These are phyloP conservation scores for Arachnopeziza araneosa DNA, from an alignment of 2,329 filamentous ascomycete species.

Conservation along the genomic window DNA sequence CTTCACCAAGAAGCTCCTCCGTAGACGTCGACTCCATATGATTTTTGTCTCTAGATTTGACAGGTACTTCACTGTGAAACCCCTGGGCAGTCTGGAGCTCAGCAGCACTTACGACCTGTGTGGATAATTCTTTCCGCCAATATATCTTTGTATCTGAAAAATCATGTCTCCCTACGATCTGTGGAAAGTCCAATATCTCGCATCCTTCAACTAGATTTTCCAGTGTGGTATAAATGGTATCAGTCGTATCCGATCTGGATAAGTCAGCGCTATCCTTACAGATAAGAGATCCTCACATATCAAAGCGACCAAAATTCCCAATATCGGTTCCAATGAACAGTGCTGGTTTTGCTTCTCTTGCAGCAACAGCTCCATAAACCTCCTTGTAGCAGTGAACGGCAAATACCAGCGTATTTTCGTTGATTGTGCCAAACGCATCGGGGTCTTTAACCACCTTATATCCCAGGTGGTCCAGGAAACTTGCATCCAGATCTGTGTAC, in stretches of 20 bases:
- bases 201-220: constrained; percentile 24
- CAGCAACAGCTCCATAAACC: constrained; percentile 24
- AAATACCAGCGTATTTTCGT: constrained; percentile 26
- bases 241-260: constrained; percentile 9
- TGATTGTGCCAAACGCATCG: constrained; percentile 23
- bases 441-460: constrained; percentile 27
- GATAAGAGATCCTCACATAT: constrained; percentile 14
- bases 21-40: neutral
- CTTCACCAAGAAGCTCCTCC: too few species aligned
- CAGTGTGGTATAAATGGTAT: constrained; percentile 11
- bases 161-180: constrained; percentile 22
- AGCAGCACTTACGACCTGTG: neutral
- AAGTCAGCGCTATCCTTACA: neutral
- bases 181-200: constrained; percentile 26
- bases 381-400: constrained; percentile 31
- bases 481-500: constrained; percentile 27
- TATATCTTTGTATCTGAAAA: constrained; percentile 31
- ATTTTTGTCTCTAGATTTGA: neutral
- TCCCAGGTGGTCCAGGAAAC: constrained; percentile 23
- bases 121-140: constrained; percentile 12
- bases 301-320: constrained; percentile 24
- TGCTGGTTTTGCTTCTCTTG: constrained; percentile 17
- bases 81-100: too few species aligned
- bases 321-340: constrained; percentile 28
- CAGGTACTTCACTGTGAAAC: neutral